Base-by-base conservation (phyloP, 305 asterid genomes). In the Fraxinus xanthoxyloides region DNA sequence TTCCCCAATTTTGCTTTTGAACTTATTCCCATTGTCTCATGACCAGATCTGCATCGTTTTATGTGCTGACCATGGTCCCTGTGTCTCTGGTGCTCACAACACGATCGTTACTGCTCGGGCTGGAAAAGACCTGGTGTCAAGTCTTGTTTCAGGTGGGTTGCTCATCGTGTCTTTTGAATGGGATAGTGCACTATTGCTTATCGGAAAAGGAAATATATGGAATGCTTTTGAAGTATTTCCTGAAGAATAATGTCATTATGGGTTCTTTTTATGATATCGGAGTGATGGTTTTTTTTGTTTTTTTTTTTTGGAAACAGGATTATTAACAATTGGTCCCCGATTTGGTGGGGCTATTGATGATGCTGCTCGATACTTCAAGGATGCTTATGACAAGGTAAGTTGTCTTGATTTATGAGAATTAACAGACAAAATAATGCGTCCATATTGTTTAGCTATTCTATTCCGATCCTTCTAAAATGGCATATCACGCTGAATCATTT, bases 21-120 rank as follows among this genome's bases (percentile, higher is more conserved):
- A 63, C 34, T 9, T 24, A 23, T 9, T 63, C 17, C 2, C 17
- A 24, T 63, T 63, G 30, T 23, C 72, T 63, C 34, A 2, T 63
- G 32, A 77, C 80, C 93, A 95, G 98, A 95, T 94, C 72, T 95
- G 99, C 79, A 85, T 95, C 88, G 92, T 95, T 97, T 80, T 95
- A 88, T 95, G 98, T 88, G 98, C 98, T 35, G 98, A 95, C 84
- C 99, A 95, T 74, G 99, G 99, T 84, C 99, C 99, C 38, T 95
- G 99, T 84, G 99, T 94, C 81, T 95, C 98, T 83, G 98, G 99
- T 82, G 99, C 99, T 75, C 99, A 95, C 93, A 95, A 93, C 92
- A 87, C 95, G 54, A 95, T 95, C 26, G 99, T 95, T 28, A 95
- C 99, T 19, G 95, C 99, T 75, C 92, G 99, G 87, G 99, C 99